These are phyloP conservation scores for Candida oleophila DNA, from an alignment of 805 yeast genomes.

Conservation along the genomic window DNA sequence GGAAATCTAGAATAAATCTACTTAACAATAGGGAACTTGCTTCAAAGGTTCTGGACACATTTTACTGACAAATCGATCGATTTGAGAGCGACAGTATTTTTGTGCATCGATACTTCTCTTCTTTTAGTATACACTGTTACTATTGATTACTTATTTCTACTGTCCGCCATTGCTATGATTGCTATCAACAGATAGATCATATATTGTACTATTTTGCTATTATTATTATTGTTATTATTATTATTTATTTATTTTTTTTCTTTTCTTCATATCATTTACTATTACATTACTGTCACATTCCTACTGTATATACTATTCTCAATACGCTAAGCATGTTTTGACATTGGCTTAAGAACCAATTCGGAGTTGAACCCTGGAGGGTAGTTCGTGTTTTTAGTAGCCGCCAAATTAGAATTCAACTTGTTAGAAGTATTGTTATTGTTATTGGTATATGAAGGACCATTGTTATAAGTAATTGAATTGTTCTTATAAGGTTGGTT, in stretches of 20 bases:
- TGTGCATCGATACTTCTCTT: too few relatives aligned
- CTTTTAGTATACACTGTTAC: too few relatives aligned
- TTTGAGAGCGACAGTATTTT: too few relatives aligned
- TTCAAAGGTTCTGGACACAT: neutral
- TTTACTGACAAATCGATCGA: too few relatives aligned
- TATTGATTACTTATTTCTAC: too few relatives aligned
- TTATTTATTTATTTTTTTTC: too few relatives aligned
- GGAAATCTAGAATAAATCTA: too few relatives aligned
- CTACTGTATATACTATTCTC: neutral
- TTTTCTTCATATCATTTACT: neutral
- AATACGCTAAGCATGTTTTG: neutral
- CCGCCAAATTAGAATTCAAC: neutral
- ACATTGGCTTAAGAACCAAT: constrained; percentile 24
- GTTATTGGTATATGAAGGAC: constrained; percentile 2
- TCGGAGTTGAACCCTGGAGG: constrained; percentile 35
- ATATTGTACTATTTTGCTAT: too few relatives aligned
- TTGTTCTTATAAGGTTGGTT: neutral
- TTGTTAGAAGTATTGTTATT: neutral
- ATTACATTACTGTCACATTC: neutral
- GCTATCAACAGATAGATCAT: too few relatives aligned
- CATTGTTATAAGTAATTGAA: neutral
- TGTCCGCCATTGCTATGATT: too few relatives aligned
- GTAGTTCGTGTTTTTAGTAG: constrained; percentile 12
- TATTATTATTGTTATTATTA: too few relatives aligned
- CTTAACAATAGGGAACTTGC: neutral